Evolutionary conservation across 345 rosid genomes (phyloP), one percentile per base, ranked within the genome.

Genomic region (Clausena lansium): DNA sequence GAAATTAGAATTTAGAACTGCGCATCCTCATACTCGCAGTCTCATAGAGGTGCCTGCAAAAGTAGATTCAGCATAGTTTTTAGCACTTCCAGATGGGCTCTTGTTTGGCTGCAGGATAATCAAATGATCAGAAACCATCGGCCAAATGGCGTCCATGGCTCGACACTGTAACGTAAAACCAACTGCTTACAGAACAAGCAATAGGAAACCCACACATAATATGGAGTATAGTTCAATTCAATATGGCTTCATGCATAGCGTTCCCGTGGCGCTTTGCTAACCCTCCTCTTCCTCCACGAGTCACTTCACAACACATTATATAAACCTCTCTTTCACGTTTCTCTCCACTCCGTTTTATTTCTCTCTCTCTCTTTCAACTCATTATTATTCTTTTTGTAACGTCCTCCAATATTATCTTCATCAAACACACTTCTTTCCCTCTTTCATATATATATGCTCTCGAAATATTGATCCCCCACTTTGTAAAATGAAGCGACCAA

Each of bases 171-270:
- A 71, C 74, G 74, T 71, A 50, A 70, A 47, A 7, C 50, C 50
- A 13, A 45, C 17, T 11, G 50, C 50, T 33, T 33, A 33, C 35
- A 4, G 35, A 4, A 33, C 35, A 33, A 33, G 35, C 3, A 33
- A 33, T 14, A 6, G 13, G 0, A 50, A 28, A 7, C 36, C 38
- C 45, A 55, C 36, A 38, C 35, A 15, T 25, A 36, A 27, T n/a
- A 2, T 41, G 3, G 15, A 0, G 0, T 13, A 11, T 11, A 36
- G 50, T 45, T 11, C 50, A 45, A 10, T 24, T 1, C 14, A 17
- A 24, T 2, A 73, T 60, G 76, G 57, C 67, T 58, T n/a, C 67
- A 73, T 38, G 66, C 67, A 60, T 38, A 73, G 52, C 52, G 3
- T 59, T n/a, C 54, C 13, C 76, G 76, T 35, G 76, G 65, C 76